Conservation (phyloP, 2,329 filamentous ascomycete genomes). For the Leptodontidium sp. region DNA sequence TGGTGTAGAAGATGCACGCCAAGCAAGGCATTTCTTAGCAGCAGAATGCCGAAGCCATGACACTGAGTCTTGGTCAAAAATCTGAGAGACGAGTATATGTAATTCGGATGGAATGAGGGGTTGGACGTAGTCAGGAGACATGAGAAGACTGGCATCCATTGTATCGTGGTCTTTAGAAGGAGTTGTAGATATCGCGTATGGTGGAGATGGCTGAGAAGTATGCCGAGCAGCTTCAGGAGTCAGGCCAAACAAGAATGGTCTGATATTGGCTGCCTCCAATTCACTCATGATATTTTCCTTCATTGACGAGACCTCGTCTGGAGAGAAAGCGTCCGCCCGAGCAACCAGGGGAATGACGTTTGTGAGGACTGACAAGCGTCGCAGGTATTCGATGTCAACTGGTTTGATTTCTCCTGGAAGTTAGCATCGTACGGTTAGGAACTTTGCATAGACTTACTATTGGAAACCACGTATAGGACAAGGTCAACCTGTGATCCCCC, state of each 20-base stretch:
- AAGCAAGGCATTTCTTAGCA: constrained; percentile 81
- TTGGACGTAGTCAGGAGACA: constrained; percentile 89
- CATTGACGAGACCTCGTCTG: constrained; percentile 62
- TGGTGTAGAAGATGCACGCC: constrained; percentile 59
- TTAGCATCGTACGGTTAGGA: constrained; percentile 28
- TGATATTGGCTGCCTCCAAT: constrained; percentile 64
- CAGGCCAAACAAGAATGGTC: constrained; percentile 69
- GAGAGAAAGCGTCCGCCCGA: constrained; percentile 74
- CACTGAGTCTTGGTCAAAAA: constrained; percentile 82
- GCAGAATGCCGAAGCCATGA: constrained; percentile 84
- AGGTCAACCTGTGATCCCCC: constrained; percentile 86
- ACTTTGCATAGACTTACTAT: constrained; percentile 59
- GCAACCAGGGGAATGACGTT: constrained; percentile 88
- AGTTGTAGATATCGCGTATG: constrained; percentile 82
- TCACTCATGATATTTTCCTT: constrained; percentile 68
- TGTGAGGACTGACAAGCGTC: constrained; percentile 73
- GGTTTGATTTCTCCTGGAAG: constrained; percentile 59
- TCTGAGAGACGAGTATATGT: constrained; percentile 67
- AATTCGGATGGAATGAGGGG: constrained; percentile 83
- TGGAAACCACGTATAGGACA: constrained; percentile 81
- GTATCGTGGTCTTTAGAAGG: constrained; percentile 75
- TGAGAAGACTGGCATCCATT: constrained; percentile 93
- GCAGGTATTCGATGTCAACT: constrained; percentile 76
- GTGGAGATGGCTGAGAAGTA: constrained; percentile 50
- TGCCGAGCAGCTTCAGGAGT: constrained; percentile 34